Conservation (phyloP, 768 basidiomycete genomes). For the Dictyophora rubrovolvata region DNA sequence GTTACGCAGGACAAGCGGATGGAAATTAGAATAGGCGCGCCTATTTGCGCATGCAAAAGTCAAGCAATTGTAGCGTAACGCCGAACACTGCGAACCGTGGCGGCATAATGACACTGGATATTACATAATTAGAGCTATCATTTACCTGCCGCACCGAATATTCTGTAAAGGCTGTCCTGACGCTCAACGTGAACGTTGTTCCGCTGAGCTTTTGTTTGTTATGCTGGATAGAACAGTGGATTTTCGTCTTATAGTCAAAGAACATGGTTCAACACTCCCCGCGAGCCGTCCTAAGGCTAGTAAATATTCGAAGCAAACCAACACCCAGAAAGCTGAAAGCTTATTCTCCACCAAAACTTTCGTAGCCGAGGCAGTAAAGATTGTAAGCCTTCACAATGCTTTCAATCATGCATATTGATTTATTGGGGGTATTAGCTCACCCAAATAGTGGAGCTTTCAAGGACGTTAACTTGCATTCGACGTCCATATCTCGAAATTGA, state of each 20-base stretch:
- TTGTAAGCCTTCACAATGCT: constrained; percentile 36
- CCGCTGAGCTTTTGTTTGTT: constrained; percentile 33
- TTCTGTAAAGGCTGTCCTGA: no score
- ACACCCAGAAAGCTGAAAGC: constrained; percentile 24
- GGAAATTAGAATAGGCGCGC: no score
- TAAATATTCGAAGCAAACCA: constrained; percentile 24
- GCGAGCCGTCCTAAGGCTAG: constrained; percentile 16
- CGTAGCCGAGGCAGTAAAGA: constrained; percentile 62
- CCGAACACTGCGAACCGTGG: no score
- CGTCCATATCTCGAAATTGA: constrained; percentile 83
- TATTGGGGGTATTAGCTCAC: constrained; percentile 39
- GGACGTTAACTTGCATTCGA: constrained; percentile 67
- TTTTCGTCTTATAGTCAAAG: constrained; percentile 43
- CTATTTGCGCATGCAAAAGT: no score
- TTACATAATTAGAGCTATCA: neutral
- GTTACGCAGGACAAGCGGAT: no score
- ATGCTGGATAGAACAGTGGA: constrained; percentile 50
- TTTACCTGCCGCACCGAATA: no score
- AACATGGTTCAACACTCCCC: constrained; percentile 38
- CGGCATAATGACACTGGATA: no score
- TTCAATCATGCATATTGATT: neutral
- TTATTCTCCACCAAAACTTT: constrained; percentile 48
- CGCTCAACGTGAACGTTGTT: no score
- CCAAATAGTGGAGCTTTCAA: constrained; percentile 59
- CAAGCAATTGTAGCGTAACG: no score